Evolutionary conservation across 2,329 filamentous ascomycete species (phyloP), one percentile per base, ranked within the genome.

Genomic region (Phaeoacremonium minimum): DNA sequence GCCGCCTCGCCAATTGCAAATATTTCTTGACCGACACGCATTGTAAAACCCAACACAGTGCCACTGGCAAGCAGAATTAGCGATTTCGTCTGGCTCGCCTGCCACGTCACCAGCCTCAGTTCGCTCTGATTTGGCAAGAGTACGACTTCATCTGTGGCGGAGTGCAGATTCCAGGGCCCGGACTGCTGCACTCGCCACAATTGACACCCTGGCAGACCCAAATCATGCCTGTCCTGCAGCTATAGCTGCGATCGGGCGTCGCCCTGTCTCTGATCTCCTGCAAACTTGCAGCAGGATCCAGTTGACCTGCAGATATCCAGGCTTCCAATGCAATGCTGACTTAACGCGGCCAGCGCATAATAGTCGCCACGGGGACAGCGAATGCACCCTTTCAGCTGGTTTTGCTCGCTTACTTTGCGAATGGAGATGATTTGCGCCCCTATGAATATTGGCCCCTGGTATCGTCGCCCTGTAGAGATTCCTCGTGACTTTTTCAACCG

Each of bases 81-180:
- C n/a, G n/a, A n/a, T n/a, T n/a, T n/a, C n/a, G 18, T 28, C 14
- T 30, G 20, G 22, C 18, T 41, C 17, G 49, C 38, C 43, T 63
- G 66, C 63, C 65, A 69, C 66, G 66, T 68, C 64, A 63, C 60
- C 52, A 66, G 62, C 61, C 63, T 64, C 60, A 61, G 45, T 35
- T 46, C 32, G 29, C 33, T 26, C 35, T 35, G 28, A 37, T 37
- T 40, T 30, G 37, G 40, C 40, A 43, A 45, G 26, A 31, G 46
- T 38, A 35, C 42, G 42, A 45, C 34, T 34, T 40, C 37, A 46
- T 35, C 45, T 56, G 62, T 66, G 63, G 64, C 63, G 61, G 56
- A 65, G 63, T 53, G 50, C 45, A 46, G 36, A 31, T 31, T 42
- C 22, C 32, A 18, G 37, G 44, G 35, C 45, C 37, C 42, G 46